Conservation (phyloP, 2,329 filamentous ascomycete species). For the Ophiostoma pallidulum region DNA sequence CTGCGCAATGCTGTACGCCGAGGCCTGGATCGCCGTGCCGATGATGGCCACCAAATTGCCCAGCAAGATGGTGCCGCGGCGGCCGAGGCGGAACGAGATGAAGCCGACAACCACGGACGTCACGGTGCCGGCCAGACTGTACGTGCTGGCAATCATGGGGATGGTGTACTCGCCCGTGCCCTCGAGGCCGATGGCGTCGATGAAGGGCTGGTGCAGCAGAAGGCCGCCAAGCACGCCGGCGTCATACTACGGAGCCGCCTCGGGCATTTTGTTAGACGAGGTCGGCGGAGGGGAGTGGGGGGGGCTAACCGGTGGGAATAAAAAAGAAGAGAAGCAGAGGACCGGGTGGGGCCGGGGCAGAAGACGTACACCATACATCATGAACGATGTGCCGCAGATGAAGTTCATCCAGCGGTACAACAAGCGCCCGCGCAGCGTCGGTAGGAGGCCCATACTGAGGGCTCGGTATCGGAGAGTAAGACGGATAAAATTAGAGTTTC, state of each 20-base stretch:
- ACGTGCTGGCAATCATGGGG: slow-evolving; percentile 1
- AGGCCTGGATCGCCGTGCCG: not conserved
- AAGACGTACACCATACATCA: slow-evolving; percentile 6
- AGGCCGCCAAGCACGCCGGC: slow-evolving; percentile 1
- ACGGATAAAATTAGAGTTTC: no score
- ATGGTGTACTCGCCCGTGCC: not conserved
- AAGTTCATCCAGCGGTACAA: not conserved
- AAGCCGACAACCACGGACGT: not conserved
- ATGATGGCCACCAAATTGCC: not conserved
- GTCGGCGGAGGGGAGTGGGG: no score
- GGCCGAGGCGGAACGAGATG: not conserved
- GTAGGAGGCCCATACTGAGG: not conserved
- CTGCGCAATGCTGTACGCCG: not conserved
- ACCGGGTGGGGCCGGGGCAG: no score
- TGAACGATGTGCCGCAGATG: not conserved
- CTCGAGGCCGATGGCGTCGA: not conserved
- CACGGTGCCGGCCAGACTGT: not conserved
- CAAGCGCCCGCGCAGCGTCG: not conserved
- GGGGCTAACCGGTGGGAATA: no score
- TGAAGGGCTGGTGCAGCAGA: not conserved
- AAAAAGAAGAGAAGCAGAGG: no score
- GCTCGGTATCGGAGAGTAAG: no score
- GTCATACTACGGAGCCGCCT: no score
- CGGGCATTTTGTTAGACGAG: no score
- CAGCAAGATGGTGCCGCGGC: slow-evolving; percentile 1